phyloP scores from a whole-genome alignment of 441 rosid genomes.

The Eruca vesicaria region DNA sequence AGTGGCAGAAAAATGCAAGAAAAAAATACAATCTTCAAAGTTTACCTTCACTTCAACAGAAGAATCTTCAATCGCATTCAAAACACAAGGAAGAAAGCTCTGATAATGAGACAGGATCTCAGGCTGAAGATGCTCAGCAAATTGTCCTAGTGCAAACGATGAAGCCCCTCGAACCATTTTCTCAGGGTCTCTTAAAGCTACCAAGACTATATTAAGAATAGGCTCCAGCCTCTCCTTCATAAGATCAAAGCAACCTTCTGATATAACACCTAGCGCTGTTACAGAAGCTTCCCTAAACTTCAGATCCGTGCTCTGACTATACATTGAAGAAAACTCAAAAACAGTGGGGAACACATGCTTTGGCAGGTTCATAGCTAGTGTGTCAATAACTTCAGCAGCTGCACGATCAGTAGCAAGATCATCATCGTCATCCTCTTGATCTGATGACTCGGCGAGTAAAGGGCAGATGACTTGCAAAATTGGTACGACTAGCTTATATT shows the following conservation, averaged over 20 bases:
- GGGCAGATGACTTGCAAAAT: slow-evolving; percentile 99
- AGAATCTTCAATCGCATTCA: slow-evolving; percentile 87
- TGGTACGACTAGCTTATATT: slow-evolving; percentile 79
- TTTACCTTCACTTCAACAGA: slow-evolving; percentile 98
- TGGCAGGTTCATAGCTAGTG: slow-evolving; percentile 89
- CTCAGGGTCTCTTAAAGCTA: slow-evolving; percentile 90
- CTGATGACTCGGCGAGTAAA: slow-evolving; percentile 83
- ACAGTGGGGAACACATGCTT: slow-evolving; percentile 83
- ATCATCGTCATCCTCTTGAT: slow-evolving; percentile 86
- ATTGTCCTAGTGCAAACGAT: slow-evolving; percentile 97
- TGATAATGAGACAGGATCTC: slow-evolving; percentile 83
- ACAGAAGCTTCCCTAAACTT: slow-evolving; percentile 97
- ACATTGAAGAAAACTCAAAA: slow-evolving; percentile 82
- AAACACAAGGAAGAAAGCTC: slow-evolving; percentile 90
- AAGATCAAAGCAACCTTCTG: slow-evolving; percentile 89
- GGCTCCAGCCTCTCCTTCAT: slow-evolving; percentile 87
- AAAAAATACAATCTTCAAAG: background rate
- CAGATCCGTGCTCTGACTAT: slow-evolving; percentile 67
- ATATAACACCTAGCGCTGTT: slow-evolving; percentile 90
- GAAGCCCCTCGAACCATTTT: slow-evolving; percentile 99
- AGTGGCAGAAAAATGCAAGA: background rate
- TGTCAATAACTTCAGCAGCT: slow-evolving; percentile 99
- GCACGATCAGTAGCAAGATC: slow-evolving; percentile 99
- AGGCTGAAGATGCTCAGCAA: slow-evolving; percentile 98
- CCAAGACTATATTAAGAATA: slow-evolving; percentile 79